Percentiles rank a stretch among this genome's conserved stretches.
These are phyloP conservation scores for Lodderomyces jiufengensis DNA, from an alignment of 1,139 yeast species.

Conservation along the genomic window DNA sequence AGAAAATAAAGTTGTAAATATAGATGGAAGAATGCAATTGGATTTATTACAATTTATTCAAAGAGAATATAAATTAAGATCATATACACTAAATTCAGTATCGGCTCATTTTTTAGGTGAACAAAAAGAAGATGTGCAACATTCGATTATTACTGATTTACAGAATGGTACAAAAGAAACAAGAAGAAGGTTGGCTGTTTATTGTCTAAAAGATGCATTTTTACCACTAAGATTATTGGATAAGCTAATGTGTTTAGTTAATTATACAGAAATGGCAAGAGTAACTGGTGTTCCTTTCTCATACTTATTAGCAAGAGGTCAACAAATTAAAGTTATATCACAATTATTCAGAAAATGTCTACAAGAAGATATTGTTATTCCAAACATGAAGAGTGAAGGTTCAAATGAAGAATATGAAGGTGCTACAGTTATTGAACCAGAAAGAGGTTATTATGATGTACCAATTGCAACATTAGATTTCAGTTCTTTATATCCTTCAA, in stretches of 20 bases:
- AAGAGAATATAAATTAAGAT: conserved; percentile 90
- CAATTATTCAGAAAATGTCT: conserved; percentile 91
- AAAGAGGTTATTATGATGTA: conserved; percentile 90
- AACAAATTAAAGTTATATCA: conserved; percentile 94
- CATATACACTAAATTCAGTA: conserved; percentile 92
- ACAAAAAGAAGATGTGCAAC: conserved; percentile 97
- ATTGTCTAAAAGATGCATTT: conserved; percentile 95
- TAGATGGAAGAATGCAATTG: conserved; percentile 93
- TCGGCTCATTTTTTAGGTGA: conserved; percentile 92
- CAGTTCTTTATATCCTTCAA: conserved; percentile 95
- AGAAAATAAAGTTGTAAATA: conserved; percentile 86
- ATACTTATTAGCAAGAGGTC: conserved; percentile 84
- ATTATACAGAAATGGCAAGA: conserved; percentile 98
- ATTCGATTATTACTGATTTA: conserved; percentile 89
- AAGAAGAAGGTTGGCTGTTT: conserved; percentile 91
- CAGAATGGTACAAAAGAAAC: conserved; percentile 93
- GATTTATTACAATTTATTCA: conserved; percentile 91
- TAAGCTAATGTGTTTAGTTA: conserved; percentile 92
- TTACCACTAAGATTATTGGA: conserved; percentile 84
- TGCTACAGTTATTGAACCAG: conserved; percentile 97
- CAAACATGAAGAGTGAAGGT: conserved; percentile 84
- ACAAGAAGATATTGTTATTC: conserved; percentile 80
- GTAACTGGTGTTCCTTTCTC: conserved; percentile 99
- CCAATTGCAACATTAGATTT: conserved; percentile 98
- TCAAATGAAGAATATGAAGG: conserved; percentile 93